Conservation (phyloP, 2,329 filamentous ascomycete species). For the Diatrype stigma region DNA sequence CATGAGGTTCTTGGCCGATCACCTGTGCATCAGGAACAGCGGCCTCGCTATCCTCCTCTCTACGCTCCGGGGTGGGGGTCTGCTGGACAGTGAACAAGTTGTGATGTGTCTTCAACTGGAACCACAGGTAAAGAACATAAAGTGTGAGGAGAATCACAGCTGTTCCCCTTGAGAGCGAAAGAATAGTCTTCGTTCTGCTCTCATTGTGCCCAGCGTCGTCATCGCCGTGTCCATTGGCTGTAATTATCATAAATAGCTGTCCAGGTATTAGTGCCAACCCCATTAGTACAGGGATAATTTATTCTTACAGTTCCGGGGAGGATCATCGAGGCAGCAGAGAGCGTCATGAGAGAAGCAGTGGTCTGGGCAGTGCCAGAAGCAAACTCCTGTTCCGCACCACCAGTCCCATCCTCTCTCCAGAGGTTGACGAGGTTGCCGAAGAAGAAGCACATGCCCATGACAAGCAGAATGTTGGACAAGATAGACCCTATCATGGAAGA, state of each 20-base stretch:
- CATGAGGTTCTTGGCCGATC: conserved; percentile 37
- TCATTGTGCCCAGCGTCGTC: conserved; percentile 25
- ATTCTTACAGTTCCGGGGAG: conserved; percentile 64
- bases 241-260: conserved; percentile 63
- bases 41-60: conserved; percentile 11
- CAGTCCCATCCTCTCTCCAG: conserved; percentile 46
- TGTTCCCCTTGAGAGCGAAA: conserved; percentile 70
- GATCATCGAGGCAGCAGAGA: conserved; percentile 73
- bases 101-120: conserved; percentile 73
- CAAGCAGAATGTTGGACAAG: conserved; percentile 87
- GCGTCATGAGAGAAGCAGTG: conserved; percentile 68
- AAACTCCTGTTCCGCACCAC: conserved; percentile 66
- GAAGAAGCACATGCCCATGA: conserved; percentile 76
- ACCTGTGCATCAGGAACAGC: conserved; percentile 18
- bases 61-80: conserved; percentile 10
- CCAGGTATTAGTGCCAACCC: background rate
- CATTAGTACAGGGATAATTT: background rate
- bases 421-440: conserved; percentile 64
- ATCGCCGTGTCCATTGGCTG: conserved; percentile 27
- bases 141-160: conserved; percentile 70
- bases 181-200: conserved; percentile 51
- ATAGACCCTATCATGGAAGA: conserved; percentile 96
- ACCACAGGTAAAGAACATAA: conserved; percentile 72
- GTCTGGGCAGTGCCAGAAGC: conserved; percentile 75
- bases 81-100: conserved; percentile 62